Evolutionary conservation across 2,329 filamentous ascomycete species (phyloP), one percentile per base, ranked within the genome.

Genomic region (Pseudophaeomoniella oleicola): DNA sequence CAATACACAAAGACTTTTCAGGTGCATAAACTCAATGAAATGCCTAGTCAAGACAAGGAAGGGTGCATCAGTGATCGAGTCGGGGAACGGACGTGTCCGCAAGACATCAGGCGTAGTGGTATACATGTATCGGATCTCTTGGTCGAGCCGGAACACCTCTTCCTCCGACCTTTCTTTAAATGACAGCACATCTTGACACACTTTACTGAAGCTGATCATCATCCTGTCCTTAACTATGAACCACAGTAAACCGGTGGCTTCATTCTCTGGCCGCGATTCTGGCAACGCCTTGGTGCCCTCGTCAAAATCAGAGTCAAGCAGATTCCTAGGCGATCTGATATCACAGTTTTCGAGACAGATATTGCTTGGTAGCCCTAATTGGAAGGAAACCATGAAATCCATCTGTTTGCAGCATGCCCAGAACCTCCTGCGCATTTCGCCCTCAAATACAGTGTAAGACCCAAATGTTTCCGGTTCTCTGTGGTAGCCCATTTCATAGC

Each of bases 181-280:
- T 6, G 48, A 50, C 12, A 56, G 41, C 2, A 50, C 46, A 36
- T 54, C 44, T 15, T 44, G 37, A 32, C 47, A 52, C 11, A 55
- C 45, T 32, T 51, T 51, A 22, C 37, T 41, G 32, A 54, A 54
- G 14, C 39, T 42, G 18, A 29, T 36, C 40, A 54, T 46, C 18
- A 50, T 44, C n/a, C 44, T 42, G 14, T 50, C 42, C 37, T 55
- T 56, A 32, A 51, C 49, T 18, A 55, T 48, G 36, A 55, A 54
- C 40, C 49, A 55, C 5, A 53, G 40, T 6, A 53, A 6, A n/a
- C 34, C 30, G 5, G 46, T 50, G 3, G 39, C 27, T 22, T 53
- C 49, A 19, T 38, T 44, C 17, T 48, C 43, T 2, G 50, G 35
- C 30, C 49, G 37, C 14, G 47, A 42, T 4, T 37, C 13, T 3